Evolutionary conservation across 306 rosid species (phyloP), one percentile per base, ranked within the genome.

Genomic region (Gleditsia sinensis): DNA sequence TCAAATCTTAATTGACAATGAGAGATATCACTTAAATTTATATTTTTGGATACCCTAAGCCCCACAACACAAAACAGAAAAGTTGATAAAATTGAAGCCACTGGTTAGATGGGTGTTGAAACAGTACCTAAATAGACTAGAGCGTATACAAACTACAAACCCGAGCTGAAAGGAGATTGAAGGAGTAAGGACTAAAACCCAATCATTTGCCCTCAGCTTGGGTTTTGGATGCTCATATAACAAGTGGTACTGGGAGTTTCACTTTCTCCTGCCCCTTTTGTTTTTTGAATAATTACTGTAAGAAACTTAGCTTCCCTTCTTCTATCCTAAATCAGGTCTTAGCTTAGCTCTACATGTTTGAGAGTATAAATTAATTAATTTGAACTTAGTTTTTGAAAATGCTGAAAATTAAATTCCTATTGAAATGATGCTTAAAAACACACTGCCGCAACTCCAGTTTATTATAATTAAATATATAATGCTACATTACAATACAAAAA

Each of bases 391-490:
- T 5, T n/a, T 12, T 21, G 20, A 32, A 33, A 58, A 28, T 71
- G 64, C 51, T 51, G 25, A 51, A n/a, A n/a, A n/a, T n/a, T 61
- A 48, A 64, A 64, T 10, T 45, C 49, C 42, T 37, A 11, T 12
- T 56, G 51, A 17, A 30, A 5, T 21, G 33, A 49, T 61, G 48
- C 13, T 67, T n/a, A 6, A 20, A 36, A 49, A 50, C 32, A 49
- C 58, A 48, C 51, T 61, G 42, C 70, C 28, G 50, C 33, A 71
- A n/a, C n/a, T n/a, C 71, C 73, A 57, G 3, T 61, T 39, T 63
- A 78, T 78, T 50, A 77, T 21, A 48, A 58, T 25, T 58, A 70
- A 51, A 78, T 51, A 30, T 59, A 61, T 21, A n/a, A 54, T 34
- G 68, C 55, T 65, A 67, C 72, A 71, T 63, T 63, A n/a, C 8